phyloP scores from a whole-genome alignment of 2,329 filamentous ascomycete species.

The Colletotrichum echinochloae region DNA sequence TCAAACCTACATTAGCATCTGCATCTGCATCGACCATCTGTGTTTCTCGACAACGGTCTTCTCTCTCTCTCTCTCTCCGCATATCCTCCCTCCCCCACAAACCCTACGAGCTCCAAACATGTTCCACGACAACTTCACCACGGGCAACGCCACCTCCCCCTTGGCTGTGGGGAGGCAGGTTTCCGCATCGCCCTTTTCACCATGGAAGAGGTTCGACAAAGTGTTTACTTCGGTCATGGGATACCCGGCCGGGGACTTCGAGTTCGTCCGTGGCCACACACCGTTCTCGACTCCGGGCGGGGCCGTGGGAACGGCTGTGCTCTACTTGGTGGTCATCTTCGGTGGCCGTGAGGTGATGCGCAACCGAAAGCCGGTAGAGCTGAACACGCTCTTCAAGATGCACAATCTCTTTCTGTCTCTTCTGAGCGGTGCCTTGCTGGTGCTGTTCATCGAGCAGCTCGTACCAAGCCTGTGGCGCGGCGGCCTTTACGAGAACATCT shows the following conservation, averaged over 20 bases:
- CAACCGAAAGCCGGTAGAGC: conserved; percentile 78
- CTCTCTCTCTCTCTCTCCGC: too few species aligned
- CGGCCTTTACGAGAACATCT: conserved; percentile 85
- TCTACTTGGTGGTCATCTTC: conserved; percentile 88
- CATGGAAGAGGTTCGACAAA: conserved; percentile 76
- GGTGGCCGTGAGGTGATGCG: conserved; percentile 88
- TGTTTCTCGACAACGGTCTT: not conserved
- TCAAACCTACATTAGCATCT: conserved; percentile 6
- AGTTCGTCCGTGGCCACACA: conserved; percentile 78
- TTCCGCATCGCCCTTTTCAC: conserved; percentile 75
- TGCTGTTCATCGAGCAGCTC: conserved; percentile 84
- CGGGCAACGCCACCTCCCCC: conserved; percentile 70
- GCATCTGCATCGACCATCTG: conserved; percentile 5
- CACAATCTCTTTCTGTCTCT: conserved; percentile 89
- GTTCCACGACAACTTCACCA: conserved; percentile 31
- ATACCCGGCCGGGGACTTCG: conserved; percentile 83
- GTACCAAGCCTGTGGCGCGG: conserved; percentile 78
- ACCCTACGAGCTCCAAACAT: conserved; percentile 3
- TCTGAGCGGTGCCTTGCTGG: conserved; percentile 78
- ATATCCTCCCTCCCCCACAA: not conserved
- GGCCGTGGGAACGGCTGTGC: conserved; percentile 75
- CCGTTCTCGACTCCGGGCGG: conserved; percentile 83
- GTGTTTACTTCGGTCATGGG: conserved; percentile 76
- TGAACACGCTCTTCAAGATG: conserved; percentile 83
- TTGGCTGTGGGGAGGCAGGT: conserved; percentile 59